Conservation (phyloP, 768 basidiomycete species). For the Antrodiella citrinella region DNA sequence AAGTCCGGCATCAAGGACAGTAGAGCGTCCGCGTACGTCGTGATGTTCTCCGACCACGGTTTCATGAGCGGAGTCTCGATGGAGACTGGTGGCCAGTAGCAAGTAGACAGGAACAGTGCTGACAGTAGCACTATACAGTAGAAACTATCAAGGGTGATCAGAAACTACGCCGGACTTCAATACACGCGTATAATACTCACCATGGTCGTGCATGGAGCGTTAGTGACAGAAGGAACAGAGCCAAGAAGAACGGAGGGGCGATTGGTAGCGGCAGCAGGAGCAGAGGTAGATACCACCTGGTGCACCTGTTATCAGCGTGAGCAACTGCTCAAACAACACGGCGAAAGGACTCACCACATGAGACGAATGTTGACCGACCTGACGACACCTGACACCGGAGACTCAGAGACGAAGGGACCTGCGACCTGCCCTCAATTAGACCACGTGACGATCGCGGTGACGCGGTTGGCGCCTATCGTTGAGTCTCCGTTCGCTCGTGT, state of each 20-base stretch:
- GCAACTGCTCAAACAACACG: not conserved
- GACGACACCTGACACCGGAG: not conserved
- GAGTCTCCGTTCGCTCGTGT: conserved; percentile 18
- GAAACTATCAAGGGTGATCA: conserved; percentile 39
- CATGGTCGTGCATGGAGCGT: conserved; percentile 80
- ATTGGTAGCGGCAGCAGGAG: conserved; percentile 71
- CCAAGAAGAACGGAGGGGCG: conserved; percentile 71
- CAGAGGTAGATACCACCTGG: conserved; percentile 78
- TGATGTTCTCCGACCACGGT: conserved; percentile 65
- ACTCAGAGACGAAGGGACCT: not conserved
- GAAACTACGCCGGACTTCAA: conserved; percentile 1
- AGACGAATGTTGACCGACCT: not conserved
- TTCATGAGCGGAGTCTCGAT: conserved; percentile 50
- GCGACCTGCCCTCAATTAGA: conserved; percentile 10
- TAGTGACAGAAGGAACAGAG: conserved; percentile 69
- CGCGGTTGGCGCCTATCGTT: not conserved
- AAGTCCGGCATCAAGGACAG: conserved; percentile 30
- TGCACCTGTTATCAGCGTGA: conserved; percentile 47
- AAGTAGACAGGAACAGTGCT: conserved; percentile 80
- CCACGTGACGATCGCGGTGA: conserved; percentile 8
- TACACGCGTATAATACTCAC: conserved; percentile 34
- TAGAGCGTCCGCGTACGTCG: conserved; percentile 64
- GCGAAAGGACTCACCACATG: conserved; percentile 52
- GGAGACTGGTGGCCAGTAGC: conserved; percentile 83
- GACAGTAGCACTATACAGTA: conserved; percentile 80